A percentile compares a stretch with the other conserved stretches of the same genome.
Conservation (phyloP, 1,284 basidiomycete species). For the Trametes versicolor region DNA sequence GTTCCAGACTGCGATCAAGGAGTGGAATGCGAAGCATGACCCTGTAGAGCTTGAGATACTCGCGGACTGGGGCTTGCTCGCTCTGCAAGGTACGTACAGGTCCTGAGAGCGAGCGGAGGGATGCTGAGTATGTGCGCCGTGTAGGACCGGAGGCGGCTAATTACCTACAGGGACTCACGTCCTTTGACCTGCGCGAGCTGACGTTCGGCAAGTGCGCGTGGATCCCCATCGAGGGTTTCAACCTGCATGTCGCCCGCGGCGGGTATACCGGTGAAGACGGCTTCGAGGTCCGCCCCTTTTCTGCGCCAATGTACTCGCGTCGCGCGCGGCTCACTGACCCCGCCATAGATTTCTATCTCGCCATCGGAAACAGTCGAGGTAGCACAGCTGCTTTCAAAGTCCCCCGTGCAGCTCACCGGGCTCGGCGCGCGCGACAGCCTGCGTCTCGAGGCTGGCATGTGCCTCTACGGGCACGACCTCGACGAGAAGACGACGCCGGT, state of each 20-base stretch:
- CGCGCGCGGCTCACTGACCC: slow-evolving; percentile 10
- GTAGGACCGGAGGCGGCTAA: slow-evolving; percentile 85
- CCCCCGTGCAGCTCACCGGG: slow-evolving; percentile 88
- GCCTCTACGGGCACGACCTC: slow-evolving; percentile 94
- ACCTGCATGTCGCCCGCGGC: slow-evolving; percentile 93
- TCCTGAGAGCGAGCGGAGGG: not conserved
- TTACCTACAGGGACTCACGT: slow-evolving; percentile 80
- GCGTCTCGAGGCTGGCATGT: slow-evolving; percentile 97
- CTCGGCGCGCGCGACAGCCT: slow-evolving; percentile 95
- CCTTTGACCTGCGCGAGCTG: slow-evolving; percentile 76
- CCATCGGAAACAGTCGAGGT: slow-evolving; percentile 79
- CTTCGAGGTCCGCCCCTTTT: slow-evolving; percentile 76
- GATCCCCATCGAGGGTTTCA: slow-evolving; percentile 79
- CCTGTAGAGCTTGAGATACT: slow-evolving; percentile 85
- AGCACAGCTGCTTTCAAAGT: slow-evolving; percentile 75
- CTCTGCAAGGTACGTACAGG: slow-evolving; percentile 77
- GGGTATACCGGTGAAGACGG: slow-evolving; percentile 99
- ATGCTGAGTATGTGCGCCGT: not conserved
- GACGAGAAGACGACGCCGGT: slow-evolving; percentile 89
- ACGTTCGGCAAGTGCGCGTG: slow-evolving; percentile 87
- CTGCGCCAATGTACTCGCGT: not conserved
- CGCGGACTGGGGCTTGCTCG: slow-evolving; percentile 89
- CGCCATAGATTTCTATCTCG: slow-evolving; percentile 85
- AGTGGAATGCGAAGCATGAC: slow-evolving; percentile 78
- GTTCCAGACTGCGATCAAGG: slow-evolving; percentile 73